Base-by-base conservation (phyloP, 164 flowering plant species). In the Vitis amurensis region DNA sequence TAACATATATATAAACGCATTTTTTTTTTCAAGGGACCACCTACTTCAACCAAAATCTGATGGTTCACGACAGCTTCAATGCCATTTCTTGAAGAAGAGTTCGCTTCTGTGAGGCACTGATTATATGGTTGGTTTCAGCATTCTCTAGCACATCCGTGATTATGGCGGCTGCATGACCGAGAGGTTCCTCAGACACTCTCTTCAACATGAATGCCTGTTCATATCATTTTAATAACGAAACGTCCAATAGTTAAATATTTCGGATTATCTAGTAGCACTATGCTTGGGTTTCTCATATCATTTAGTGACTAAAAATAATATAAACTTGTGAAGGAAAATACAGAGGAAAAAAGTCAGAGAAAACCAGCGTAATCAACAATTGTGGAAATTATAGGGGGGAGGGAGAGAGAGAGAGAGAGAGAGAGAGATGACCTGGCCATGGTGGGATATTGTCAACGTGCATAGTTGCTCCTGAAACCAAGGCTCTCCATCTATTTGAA, bases 401-500 rank as follows among this genome's bases (percentile, higher is more conserved):
- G 50, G 0, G 55, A n/a, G 31, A 48, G 51, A 8, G 37, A 19
- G 64, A 31, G 67, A 76, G 73, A 72, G 77, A 70, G 74, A 63
- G 68, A 76, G 70, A 64, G 73, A 55, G 68, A 53, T 60, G 56
- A 93, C 99, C 99, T 96, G 99, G 71, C 99, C 93, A 81, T 96
- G 95, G 72, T 93, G 99, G 7, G 97, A 78, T 76, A 96, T 86
- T 53, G 73, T 57, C 71, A 96, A 75, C 56, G 88, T 84, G 77
- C 99, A 89, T 13, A 91, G 92, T 60, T 85, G 77, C 83, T 37
- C 44, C 44, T 96, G 99, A 72, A 80, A 71, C 97, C 98, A 96
- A 23, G 99, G 99, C 76, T 96, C 99, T 29, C 99, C 99, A 83
- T 96, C 99, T 68, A 96, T 77, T 78, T 96, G 99, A 73, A 96